Percentiles rank a stretch among this genome's conserved stretches.
These are phyloP conservation scores for Primulina eburnea DNA, from an alignment of 257 asterid species.

Conservation along the genomic window DNA sequence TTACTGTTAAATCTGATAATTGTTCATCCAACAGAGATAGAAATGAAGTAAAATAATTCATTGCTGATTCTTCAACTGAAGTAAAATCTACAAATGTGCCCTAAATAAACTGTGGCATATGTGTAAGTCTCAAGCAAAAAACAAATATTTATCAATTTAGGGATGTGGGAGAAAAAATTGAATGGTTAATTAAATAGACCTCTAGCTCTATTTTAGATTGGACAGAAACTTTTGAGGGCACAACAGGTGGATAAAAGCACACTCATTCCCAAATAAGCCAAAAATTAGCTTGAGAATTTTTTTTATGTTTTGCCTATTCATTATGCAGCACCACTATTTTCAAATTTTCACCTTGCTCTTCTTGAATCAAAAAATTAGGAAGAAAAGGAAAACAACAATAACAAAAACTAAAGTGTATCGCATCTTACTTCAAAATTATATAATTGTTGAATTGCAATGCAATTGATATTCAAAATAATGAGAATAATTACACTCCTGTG, in stretches of 20 bases:
- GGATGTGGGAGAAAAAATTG: background rate
- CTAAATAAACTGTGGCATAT: background rate
- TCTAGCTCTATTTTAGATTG: constrained; percentile 17
- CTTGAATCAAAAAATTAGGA: no score
- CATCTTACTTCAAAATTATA: no score
- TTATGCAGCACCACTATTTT: no score
- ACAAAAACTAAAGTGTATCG: no score
- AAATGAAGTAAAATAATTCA: constrained; percentile 8
- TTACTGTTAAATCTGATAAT: constrained; percentile 11
- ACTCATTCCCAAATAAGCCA: no score
- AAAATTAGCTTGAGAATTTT: no score
- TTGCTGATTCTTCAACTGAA: constrained; percentile 6
- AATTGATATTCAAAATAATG: no score
- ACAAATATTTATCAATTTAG: background rate
- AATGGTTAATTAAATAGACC: background rate
- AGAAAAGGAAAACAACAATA: no score
- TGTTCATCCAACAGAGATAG: constrained; percentile 22
- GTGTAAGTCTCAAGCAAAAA: background rate
- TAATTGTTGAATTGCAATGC: no score
- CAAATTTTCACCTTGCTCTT: no score
- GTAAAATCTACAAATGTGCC: background rate
- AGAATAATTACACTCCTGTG: no score
- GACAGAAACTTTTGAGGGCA: constrained; percentile 1
- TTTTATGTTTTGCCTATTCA: no score
- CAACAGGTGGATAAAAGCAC: background rate